Base-by-base conservation (phyloP, 805 yeast genomes). In the Cyberlindnera americana region DNA sequence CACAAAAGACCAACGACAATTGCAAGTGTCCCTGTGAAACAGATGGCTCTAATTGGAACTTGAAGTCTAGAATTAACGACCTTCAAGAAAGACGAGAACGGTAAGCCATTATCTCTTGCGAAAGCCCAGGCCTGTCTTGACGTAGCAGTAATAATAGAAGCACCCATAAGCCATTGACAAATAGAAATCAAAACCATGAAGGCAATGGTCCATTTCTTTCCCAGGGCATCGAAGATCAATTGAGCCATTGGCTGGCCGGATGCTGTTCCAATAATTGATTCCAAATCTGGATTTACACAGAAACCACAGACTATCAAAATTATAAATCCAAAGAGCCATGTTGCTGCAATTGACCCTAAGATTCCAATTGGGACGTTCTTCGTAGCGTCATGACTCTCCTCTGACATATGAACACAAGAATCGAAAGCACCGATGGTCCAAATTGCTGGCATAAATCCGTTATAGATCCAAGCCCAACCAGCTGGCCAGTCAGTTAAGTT, bases 381-480 rank as follows among this genome's bases (percentile, higher is more conserved):
- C 3, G 77, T 64, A 12, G 86, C 82, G 50, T 78, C 72, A 37
- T 67, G 66, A 17, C 82, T 81, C 58, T 81, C 88, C 57, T 81
- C 89, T n/a, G 81, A 68, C 78, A 80, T 76, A 60, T 81, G 87
- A 33, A 81, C 78, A 52, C 82, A 76, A 4, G 83, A 74, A 56
- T 81, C 88, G 56, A 79, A 80, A 1, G 83, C 80, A 28, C 84
- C 83, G 60, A 81, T 78, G 22, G 85, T 79, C 88, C 89, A 82
- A 41, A 80, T 72, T 5, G 79, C 76, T 0, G 86, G 80, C 73
- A 78, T 71, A 71, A 78, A 75, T 4, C 59, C 59, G 51, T 77
- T 64, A 44, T 68, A 57, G 29, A 64, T 40, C 57, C 75, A 57
- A 5, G 76, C 68, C 78, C 81, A 77, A 22, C 84, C 85, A 22